Evolutionary conservation across 73 alveolate genomes (phyloP).

Genomic region (Tetrahymena elliotti): DNA sequence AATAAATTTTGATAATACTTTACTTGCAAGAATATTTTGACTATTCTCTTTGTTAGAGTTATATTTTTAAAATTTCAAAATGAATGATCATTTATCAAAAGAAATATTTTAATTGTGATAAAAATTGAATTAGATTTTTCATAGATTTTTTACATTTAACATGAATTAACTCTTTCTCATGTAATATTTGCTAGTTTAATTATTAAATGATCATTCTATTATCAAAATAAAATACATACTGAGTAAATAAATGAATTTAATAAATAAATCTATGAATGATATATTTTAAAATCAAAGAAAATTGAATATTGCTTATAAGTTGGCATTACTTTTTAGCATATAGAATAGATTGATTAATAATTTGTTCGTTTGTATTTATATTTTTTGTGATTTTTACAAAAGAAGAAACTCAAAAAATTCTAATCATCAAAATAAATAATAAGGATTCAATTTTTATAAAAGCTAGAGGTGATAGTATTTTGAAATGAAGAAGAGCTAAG

Average conservation of each 20-base stretch:
- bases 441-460: background rate
- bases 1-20: no score
- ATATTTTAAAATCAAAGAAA: background rate
- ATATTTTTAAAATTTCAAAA: no score
- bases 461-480: background rate
- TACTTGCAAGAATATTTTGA: no score
- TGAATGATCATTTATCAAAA: no score
- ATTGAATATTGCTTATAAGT: background rate
- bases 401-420: background rate
- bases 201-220: no score
- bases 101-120: no score
- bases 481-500: background rate
- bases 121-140: no score
- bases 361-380: background rate
- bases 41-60: no score
- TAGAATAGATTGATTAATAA: background rate
- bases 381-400: background rate
- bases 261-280: background rate
- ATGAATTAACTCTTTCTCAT: no score
- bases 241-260: no score
- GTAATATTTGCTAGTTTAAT: background rate
- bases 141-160: no score
- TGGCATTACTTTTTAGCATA: background rate
- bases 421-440: background rate
- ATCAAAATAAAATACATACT: no score